Evolutionary conservation across 768 basidiomycete genomes (phyloP), one percentile per base, ranked within the genome.

Genomic region (Lactifluus piperatus): DNA sequence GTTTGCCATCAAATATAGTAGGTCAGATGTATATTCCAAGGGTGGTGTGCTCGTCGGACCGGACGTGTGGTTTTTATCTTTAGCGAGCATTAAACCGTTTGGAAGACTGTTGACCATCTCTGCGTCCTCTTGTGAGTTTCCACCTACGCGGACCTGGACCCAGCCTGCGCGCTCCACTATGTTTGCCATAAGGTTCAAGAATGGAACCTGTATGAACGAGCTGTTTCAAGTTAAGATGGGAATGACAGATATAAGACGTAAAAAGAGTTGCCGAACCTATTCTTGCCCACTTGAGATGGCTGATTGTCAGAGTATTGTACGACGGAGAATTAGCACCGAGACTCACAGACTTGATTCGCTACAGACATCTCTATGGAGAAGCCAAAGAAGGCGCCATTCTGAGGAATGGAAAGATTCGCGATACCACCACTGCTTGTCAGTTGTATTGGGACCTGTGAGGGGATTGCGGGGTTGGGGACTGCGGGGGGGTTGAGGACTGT

Each of bases 311-410:
- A 20, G 11, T 53, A 20, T 26, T 26, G n/a, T 50, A 20, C 0
- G 9, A 10, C 1, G 29, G 34, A 32, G n/a, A n/a, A n/a, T n/a
- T 34, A 10, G 20, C 0, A 29, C 3, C 18, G 41, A 13, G 36
- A 81, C 82, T 72, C 69, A 86, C 85, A 71, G 61, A 87, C 76
- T 74, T 82, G 81, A 55, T 79, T 81, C 11, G 83, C 76, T 6
- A 91, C 83, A 34, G 86, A 88, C 75, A 88, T 78, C 70, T 91
- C 88, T 32, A 91, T 78, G 2, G 84, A 87, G 66, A 91, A 88
- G 2, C 86, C 88, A 52, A 82, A 77, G 65, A 88, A 89, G 13
- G 79, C 76, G 11, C 82, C 84, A 32, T 68, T 68, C 49, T 75
- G 72, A 3, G 71, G 68, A 32, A 77, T 76, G 0, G 76, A 76